These are phyloP conservation scores for Citropsis articulata DNA, from an alignment of 345 rosid genomes.

Conservation along the genomic window DNA sequence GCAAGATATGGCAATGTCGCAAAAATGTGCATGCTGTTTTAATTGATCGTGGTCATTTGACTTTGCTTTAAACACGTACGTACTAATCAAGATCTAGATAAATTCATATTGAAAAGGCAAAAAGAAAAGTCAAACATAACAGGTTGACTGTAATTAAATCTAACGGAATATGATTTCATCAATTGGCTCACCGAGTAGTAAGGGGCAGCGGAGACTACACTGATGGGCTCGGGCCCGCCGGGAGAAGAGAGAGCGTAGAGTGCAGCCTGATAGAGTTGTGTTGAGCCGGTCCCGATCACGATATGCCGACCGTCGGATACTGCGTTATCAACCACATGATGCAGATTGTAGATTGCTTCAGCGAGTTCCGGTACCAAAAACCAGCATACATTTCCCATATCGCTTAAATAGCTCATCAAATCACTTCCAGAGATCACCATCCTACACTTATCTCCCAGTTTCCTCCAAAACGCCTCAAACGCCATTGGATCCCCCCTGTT, in stretches of 20 bases:
- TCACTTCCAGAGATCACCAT: conserved; percentile 57
- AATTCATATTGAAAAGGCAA: too few relatives aligned
- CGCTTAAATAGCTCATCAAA: conserved; percentile 86
- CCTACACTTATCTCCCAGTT: conserved; percentile 56
- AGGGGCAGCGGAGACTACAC: conserved; percentile 87
- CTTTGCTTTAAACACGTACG: not conserved
- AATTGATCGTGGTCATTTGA: not conserved
- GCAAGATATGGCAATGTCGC: not conserved
- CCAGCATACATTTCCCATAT: conserved; percentile 60
- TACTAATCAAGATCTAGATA: conserved; percentile 10
- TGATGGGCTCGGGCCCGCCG: conserved; percentile 42
- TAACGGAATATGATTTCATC: not conserved
- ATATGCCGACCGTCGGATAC: conserved; percentile 40
- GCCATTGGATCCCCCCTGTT: conserved; percentile 89
- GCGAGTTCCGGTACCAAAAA: conserved; percentile 61
- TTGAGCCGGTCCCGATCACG: conserved; percentile 87
- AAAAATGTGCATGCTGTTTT: not conserved
- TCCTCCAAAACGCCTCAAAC: conserved; percentile 74
- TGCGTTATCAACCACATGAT: conserved; percentile 64
- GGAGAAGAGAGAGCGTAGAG: conserved; percentile 67
- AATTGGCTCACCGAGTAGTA: conserved; percentile 67
- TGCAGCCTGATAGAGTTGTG: conserved; percentile 74
- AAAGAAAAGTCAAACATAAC: not conserved
- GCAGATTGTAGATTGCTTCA: conserved; percentile 60
- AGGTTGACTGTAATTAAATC: not conserved